Percentiles rank a stretch among this genome's conserved stretches.
phyloP scores from a whole-genome alignment of 2,329 filamentous ascomycete species.

The Stromatinia cepivora region DNA sequence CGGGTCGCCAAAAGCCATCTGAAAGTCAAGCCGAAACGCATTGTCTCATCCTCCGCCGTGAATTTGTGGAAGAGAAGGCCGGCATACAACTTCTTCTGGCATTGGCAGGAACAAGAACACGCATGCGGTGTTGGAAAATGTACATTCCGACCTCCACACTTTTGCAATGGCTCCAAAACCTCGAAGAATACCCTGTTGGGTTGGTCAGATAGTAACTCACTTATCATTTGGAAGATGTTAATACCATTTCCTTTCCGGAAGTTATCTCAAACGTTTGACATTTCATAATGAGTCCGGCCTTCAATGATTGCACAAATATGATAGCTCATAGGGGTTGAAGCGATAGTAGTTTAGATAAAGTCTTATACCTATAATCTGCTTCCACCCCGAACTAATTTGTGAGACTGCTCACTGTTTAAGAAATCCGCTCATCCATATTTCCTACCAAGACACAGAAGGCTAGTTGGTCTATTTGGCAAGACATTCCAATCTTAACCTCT shows the following conservation, averaged over 20 bases:
- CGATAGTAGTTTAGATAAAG: neutral
- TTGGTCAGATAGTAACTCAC: neutral
- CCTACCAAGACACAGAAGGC: neutral
- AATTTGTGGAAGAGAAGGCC: neutral
- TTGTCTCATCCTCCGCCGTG: constrained; percentile 4
- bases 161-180: neutral
- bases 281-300: neutral
- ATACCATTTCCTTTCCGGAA: neutral
- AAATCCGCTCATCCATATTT: neutral
- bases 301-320: neutral
- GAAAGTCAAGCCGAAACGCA: neutral
- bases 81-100: neutral
- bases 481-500: neutral
- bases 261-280: neutral
- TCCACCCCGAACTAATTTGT: neutral
- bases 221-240: neutral
- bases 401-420: neutral
- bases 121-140: neutral
- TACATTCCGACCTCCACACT: too few species aligned
- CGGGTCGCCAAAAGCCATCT: neutral
- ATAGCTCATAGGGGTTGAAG: neutral
- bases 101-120: neutral
- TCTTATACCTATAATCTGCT: neutral
- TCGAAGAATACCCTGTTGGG: neutral
- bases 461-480: constrained; percentile 1